Evolutionary conservation across 176 grass and related monocot genomes (phyloP).

Genomic region (Avena insularis): DNA sequence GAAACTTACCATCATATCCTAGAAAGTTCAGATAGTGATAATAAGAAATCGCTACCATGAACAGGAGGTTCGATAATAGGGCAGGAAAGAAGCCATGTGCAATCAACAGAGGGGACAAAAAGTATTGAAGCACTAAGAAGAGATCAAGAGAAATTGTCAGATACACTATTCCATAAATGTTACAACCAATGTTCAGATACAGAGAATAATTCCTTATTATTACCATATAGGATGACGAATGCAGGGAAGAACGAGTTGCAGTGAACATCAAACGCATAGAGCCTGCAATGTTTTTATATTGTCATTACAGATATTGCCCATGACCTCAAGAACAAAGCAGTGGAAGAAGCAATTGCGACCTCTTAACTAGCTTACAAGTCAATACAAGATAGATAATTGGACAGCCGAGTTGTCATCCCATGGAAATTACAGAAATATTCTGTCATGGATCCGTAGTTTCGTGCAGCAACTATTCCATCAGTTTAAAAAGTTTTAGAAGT

Average conservation of each 20-base stretch:
- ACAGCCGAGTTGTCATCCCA: conserved; percentile 10
- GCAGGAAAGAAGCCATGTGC: conserved; percentile 89
- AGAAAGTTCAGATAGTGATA: conserved; percentile 98
- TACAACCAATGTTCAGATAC: conserved; percentile 23
- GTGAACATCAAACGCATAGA: conserved; percentile 98
- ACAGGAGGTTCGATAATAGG: conserved; percentile 85
- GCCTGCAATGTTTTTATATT: conserved; percentile 52
- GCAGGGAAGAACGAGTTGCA: conserved; percentile 99
- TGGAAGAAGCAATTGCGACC: background rate
- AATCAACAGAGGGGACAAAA: conserved; percentile 88
- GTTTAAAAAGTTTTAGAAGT: background rate
- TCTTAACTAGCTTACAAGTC: background rate
- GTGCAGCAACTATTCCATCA: background rate
- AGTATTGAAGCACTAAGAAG: conserved; percentile 87
- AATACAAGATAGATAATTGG: background rate
- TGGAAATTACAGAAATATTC: background rate
- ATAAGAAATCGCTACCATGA: conserved; percentile 89
- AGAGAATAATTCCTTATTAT: conserved; percentile 11
- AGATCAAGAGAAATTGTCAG: conserved; percentile 23
- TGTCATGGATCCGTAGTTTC: background rate
- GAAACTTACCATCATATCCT: conserved; percentile 90
- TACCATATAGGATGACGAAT: conserved; percentile 96
- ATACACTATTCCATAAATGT: conserved; percentile 24
- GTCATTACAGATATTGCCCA: background rate
- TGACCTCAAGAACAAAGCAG: background rate